phyloP scores from a whole-genome alignment of 306 rosid genomes.

The Quercus rubra region DNA sequence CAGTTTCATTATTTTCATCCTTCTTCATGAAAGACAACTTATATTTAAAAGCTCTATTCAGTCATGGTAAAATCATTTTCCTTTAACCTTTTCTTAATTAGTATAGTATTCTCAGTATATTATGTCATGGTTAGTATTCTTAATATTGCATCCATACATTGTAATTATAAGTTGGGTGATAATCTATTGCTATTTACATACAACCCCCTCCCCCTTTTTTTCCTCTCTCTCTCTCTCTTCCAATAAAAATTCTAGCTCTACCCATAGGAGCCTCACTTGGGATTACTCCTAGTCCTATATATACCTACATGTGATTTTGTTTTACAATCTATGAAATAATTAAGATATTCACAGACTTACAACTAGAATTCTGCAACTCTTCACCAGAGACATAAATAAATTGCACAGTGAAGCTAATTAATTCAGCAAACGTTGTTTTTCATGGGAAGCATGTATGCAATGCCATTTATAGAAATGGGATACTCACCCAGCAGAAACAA shows the following conservation, averaged over 20 bases:
- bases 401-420: background rate
- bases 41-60: background rate
- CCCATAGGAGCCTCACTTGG: background rate
- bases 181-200: background rate
- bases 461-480: background rate
- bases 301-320: background rate
- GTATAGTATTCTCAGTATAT: background rate
- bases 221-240: background rate
- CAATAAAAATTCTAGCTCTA: background rate
- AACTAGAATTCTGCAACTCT: background rate
- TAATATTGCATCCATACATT: background rate
- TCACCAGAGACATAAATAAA: background rate
- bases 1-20: no score
- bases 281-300: background rate
- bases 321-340: background rate
- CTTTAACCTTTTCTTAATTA: background rate
- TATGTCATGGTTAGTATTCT: background rate
- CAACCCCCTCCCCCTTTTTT: no score
- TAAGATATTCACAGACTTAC: background rate
- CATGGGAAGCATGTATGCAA: background rate
- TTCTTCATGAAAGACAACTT: background rate
- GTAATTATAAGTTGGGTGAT: background rate
- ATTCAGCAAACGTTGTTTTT: slow-evolving; percentile 8
- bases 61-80: background rate
- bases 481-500: slow-evolving; percentile 98